A percentile compares a stretch with the other conserved stretches of the same genome.
Evolutionary conservation across 352 stramenopile species (phyloP).

Genomic region (Pythium sp.): DNA sequence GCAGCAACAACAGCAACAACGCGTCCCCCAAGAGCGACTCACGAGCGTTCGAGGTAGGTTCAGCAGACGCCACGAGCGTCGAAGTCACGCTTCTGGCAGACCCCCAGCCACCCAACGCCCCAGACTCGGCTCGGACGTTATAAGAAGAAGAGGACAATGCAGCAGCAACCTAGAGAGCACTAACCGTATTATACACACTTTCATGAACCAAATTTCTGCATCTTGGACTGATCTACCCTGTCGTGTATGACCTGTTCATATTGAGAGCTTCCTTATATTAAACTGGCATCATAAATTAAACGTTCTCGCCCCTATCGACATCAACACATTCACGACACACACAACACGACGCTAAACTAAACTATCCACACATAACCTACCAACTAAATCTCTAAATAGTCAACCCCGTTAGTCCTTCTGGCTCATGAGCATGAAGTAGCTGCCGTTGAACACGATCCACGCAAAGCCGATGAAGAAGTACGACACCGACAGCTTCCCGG

Average conservation of each 20-base stretch:
- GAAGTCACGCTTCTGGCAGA: not conserved
- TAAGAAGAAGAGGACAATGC: not conserved
- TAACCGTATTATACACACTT: not conserved
- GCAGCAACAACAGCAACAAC: not conserved
- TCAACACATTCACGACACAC: not conserved
- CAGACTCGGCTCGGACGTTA: constrained; percentile 4
- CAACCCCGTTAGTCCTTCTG: constrained; percentile 7
- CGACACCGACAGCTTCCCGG: constrained; percentile 11
- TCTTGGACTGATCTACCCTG: too few relatives aligned
- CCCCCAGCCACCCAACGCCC: not conserved
- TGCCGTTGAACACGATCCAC: constrained; percentile 25
- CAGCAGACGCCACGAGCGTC: not conserved
- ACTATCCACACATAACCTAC: not conserved
- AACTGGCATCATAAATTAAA: constrained; percentile 15
- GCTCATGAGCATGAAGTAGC: constrained; percentile 26
- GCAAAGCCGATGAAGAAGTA: constrained; percentile 23
- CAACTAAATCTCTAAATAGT: not conserved
- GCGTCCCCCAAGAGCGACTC: not conserved
- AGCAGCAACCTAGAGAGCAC: not conserved
- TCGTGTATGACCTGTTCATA: not conserved
- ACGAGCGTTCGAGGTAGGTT: not conserved
- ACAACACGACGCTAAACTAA: constrained; percentile 1
- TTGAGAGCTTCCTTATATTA: constrained; percentile 1
- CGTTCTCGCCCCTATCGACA: not conserved
- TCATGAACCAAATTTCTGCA: not conserved